Conservation (phyloP, 495 filamentous ascomycete genomes). For the Friedmanniomyces endolithicus region DNA sequence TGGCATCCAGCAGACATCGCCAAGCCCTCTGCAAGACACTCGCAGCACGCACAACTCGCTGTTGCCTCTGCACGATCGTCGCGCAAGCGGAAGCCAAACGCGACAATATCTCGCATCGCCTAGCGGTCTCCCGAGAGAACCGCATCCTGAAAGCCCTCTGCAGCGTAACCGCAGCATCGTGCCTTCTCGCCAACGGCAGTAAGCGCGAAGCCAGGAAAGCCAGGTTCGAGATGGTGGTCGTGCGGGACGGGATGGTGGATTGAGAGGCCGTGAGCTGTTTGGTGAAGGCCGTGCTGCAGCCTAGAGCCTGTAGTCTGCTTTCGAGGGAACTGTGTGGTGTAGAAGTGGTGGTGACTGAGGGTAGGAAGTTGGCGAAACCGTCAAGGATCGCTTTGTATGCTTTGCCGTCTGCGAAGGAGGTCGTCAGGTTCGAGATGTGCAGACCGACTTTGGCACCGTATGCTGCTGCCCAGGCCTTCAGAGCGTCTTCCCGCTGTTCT, state of each 20-base stretch:
- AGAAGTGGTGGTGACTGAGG: neutral
- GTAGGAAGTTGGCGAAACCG: conserved; percentile 40
- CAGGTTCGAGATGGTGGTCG: conserved; percentile 44
- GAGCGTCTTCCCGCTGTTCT: conserved; percentile 23
- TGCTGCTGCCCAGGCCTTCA: conserved; percentile 44
- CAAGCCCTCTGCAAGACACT: conserved; percentile 32
- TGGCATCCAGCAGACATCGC: conserved; percentile 25
- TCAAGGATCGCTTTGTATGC: conserved; percentile 47
- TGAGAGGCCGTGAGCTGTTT: conserved; percentile 21
- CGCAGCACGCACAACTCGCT: conserved; percentile 24
- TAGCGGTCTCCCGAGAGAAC: conserved; percentile 7
- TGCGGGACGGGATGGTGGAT: conserved; percentile 30
- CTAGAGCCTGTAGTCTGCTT: conserved; percentile 6
- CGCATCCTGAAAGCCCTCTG: conserved; percentile 32
- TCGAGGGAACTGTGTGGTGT: neutral
- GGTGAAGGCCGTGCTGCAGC: conserved; percentile 30
- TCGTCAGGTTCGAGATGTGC: conserved; percentile 44
- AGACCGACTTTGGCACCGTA: conserved; percentile 39
- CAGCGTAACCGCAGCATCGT: conserved; percentile 43
- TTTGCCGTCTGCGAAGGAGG: conserved; percentile 45
- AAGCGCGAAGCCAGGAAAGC: conserved; percentile 53
- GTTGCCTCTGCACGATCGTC: conserved; percentile 23
- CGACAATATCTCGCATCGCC: conserved; percentile 20
- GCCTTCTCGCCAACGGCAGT: conserved; percentile 38
- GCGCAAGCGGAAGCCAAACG: conserved; percentile 28